phyloP scores from a whole-genome alignment of 208 protist genomes.

The Trypanosoma brucei region DNA sequence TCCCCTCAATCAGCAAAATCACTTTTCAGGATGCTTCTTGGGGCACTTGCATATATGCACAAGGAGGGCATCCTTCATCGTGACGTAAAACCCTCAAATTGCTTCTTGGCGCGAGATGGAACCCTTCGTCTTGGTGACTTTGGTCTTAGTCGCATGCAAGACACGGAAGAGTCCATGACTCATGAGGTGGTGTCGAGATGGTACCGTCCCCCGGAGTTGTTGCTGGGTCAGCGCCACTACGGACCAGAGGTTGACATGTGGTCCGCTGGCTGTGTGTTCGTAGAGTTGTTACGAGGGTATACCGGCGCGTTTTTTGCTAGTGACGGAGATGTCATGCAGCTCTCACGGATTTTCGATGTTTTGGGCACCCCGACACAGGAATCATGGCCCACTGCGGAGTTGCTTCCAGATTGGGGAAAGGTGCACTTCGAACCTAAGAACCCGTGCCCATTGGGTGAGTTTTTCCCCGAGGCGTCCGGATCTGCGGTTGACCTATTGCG shows the following conservation, averaged over 20 bases:
- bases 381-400: slow-evolving; percentile 80
- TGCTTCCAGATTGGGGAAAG: slow-evolving; percentile 93
- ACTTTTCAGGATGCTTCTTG: slow-evolving; percentile 63
- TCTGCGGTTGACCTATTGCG: slow-evolving; percentile 50
- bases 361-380: slow-evolving; percentile 93
- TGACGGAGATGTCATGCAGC: slow-evolving; percentile 96
- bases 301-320: slow-evolving; percentile 92
- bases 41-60: slow-evolving; percentile 62
- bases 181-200: slow-evolving; percentile 86
- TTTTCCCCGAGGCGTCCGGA: slow-evolving; percentile 66
- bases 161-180: slow-evolving; percentile 50
- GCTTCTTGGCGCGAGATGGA: slow-evolving; percentile 50
- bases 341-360: slow-evolving; percentile 94
- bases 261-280: slow-evolving; percentile 89
- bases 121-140: slow-evolving; percentile 57
- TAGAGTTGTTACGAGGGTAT: slow-evolving; percentile 71
- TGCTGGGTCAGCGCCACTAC: slow-evolving; percentile 75
- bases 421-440: slow-evolving; percentile 62
- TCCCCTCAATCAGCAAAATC: slow-evolving; percentile 19
- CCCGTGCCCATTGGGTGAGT: slow-evolving; percentile 29
- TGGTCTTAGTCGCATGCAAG: slow-evolving; percentile 39
- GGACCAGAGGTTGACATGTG: slow-evolving; percentile 86
- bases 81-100: slow-evolving; percentile 88
- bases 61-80: slow-evolving; percentile 62
- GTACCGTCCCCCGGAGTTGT: slow-evolving; percentile 89